These are phyloP conservation scores for Didymella keratinophila DNA, from an alignment of 2,329 filamentous ascomycete genomes.

Conservation along the genomic window DNA sequence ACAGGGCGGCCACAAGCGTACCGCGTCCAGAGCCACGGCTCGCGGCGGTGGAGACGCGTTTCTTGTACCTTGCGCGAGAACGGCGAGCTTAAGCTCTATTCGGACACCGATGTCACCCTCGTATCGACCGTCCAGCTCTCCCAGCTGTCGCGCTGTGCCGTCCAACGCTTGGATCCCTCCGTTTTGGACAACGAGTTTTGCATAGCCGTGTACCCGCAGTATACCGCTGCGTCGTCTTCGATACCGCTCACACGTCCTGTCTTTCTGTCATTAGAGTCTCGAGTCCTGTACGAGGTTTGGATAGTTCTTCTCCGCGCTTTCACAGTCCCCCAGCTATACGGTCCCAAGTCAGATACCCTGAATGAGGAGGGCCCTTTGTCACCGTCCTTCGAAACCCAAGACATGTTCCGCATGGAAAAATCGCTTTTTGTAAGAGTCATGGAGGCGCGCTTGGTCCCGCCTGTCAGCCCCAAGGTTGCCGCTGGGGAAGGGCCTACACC, in stretches of 20 bases:
- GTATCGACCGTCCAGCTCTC: constrained; percentile 86
- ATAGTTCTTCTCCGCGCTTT: constrained; percentile 91
- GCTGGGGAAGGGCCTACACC: constrained; percentile 34
- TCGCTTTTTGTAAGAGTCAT: constrained; percentile 66
- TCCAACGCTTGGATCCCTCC: constrained; percentile 88
- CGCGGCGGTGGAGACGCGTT: constrained; percentile 81
- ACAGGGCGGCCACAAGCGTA: constrained; percentile 59
- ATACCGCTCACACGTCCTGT: constrained; percentile 84
- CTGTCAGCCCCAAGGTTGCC: constrained; percentile 47
- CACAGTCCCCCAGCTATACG: constrained; percentile 89
- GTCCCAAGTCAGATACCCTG: constrained; percentile 62
- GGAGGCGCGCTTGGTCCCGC: constrained; percentile 64
- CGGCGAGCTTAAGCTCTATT: constrained; percentile 89
- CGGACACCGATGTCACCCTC: constrained; percentile 81
- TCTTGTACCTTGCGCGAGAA: constrained; percentile 96
- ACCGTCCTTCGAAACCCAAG: constrained; percentile 55
- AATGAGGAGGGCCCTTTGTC: constrained; percentile 48
- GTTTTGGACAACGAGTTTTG: constrained; percentile 93
- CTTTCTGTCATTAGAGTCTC: constrained; percentile 84
- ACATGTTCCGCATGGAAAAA: constrained; percentile 73
- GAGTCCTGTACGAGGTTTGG: constrained; percentile 96
- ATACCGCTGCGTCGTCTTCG: constrained; percentile 76
- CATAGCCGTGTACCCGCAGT: constrained; percentile 94
- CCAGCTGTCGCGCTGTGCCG: constrained; percentile 85
- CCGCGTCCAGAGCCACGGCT: constrained; percentile 64